phyloP scores from a whole-genome alignment of 2,329 filamentous ascomycete genomes.

The Trichoderma afroharzianum region DNA sequence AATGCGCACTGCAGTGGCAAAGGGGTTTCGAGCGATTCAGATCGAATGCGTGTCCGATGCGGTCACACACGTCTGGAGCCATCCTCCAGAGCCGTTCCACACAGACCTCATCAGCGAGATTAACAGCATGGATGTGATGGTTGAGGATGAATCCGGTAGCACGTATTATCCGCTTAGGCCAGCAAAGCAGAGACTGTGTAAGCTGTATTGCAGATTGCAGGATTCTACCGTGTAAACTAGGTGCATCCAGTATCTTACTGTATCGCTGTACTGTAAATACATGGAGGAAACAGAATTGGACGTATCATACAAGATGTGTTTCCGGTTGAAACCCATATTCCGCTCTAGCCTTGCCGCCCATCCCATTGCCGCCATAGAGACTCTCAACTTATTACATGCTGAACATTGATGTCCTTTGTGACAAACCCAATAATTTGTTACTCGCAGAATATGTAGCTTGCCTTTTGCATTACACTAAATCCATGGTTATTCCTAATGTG shows the following conservation, averaged over 20 bases:
- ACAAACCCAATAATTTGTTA: not conserved
- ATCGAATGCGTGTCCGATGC: constrained; percentile 25
- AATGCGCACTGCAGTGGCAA: constrained; percentile 22
- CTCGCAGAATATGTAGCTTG: not conserved
- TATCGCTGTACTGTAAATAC: not conserved
- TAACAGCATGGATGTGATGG: constrained; percentile 15
- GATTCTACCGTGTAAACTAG: not conserved
- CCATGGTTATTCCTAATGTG: not conserved
- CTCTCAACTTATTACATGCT: not conserved
- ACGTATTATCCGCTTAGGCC: constrained; percentile 17
- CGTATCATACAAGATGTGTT: not conserved
- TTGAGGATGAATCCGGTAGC: constrained; percentile 14
- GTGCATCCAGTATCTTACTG: not conserved
- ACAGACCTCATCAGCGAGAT: constrained; percentile 18
- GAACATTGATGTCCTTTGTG: not conserved
- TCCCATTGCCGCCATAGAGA: not conserved
- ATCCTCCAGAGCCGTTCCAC: constrained; percentile 26
- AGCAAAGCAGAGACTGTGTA: constrained; percentile 15
- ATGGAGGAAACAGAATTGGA: not conserved
- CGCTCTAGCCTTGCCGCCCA: not conserved
- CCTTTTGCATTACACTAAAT: not conserved
- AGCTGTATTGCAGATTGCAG: constrained; percentile 16
- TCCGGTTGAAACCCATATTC: not conserved
- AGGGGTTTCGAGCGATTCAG: constrained; percentile 27
- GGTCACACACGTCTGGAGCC: constrained; percentile 26